Evolutionary conservation across 306 rosid genomes (phyloP).

Genomic region (Delonix regia): DNA sequence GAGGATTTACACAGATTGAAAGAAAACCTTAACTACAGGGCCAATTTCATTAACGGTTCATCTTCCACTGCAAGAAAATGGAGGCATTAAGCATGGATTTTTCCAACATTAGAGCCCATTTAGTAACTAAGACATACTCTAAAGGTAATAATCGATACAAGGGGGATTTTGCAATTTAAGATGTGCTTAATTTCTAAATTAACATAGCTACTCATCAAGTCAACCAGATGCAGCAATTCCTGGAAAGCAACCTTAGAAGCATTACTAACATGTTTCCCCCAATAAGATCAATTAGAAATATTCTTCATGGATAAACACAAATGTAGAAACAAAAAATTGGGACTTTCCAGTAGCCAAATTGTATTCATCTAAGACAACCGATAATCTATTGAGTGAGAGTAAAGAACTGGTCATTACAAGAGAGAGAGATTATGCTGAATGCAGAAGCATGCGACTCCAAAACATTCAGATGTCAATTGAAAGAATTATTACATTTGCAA

Average conservation of each 20-base stretch:
- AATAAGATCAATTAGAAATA: background rate
- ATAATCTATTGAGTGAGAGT: background rate
- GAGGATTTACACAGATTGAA: background rate
- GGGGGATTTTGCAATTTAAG: background rate
- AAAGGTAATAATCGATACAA: constrained; percentile 1
- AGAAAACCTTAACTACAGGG: background rate
- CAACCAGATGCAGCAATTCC: constrained; percentile 14
- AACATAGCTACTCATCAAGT: background rate
- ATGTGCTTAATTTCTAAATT: constrained; percentile 6
- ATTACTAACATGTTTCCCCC: background rate
- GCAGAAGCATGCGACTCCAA: background rate
- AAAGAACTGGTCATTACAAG: background rate
- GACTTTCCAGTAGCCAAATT: background rate
- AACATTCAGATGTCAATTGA: background rate
- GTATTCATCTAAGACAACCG: constrained; percentile 14
- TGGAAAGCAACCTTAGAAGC: constrained; percentile 2
- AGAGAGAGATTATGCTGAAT: background rate
- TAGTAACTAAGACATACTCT: constrained; percentile 9
- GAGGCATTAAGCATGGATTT: background rate
- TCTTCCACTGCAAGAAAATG: background rate
- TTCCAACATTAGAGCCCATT: background rate
- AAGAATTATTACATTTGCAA: background rate
- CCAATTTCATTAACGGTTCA: constrained; percentile 7
- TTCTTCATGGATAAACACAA: background rate
- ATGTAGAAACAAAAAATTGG: background rate